Evolutionary conservation across 495 filamentous ascomycete species (phyloP), one percentile per base, ranked within the genome.

Genomic region (Penicillium angulare): DNA sequence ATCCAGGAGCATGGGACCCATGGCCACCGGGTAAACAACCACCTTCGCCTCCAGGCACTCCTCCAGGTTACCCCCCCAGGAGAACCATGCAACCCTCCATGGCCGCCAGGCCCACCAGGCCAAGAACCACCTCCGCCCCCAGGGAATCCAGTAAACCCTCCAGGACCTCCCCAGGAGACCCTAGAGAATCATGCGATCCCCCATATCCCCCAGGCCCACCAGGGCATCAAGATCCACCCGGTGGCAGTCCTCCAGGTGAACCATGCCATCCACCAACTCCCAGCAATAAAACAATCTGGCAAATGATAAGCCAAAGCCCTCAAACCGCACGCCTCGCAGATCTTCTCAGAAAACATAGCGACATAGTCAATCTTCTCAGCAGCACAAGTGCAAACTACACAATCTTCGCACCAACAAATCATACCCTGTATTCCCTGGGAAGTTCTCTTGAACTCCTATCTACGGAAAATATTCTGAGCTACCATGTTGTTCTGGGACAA

Each of bases 321-420:
- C 80, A 90, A 71, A 90, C 87, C 17, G 84, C 79, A 27, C 88
- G 82, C 64, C 82, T 96, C 34, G 83, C 85, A 17, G 75, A 83
- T 53, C 74, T 93, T 26, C 77, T 96, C 66, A 77, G 86, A 46
- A 75, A 87, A 49, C 80, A 86, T 65, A 69, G 78, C 5, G 83
- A 92, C 21, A 72, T 97, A 15, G 82, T 89, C 29, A 57, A 82
- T 16, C 60, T 81, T 13, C 81, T 97, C 36, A 87, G 92, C 57
- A 77, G 81, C 55, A 90, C 84, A 5, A 59, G 75, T 18, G 67
- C 77, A 15, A 91, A 93, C 59, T 78, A 85, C 60, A 95, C 91
- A 3, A 64, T 91, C 52, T 93, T 97, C 56, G 86, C 88, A 17
- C 89, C 90, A 2, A 84, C 81, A 3, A 84, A 96, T 66, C 67